Evolutionary conservation across 208 protist species (phyloP).

Genomic region (Naegleria gruberi): DNA sequence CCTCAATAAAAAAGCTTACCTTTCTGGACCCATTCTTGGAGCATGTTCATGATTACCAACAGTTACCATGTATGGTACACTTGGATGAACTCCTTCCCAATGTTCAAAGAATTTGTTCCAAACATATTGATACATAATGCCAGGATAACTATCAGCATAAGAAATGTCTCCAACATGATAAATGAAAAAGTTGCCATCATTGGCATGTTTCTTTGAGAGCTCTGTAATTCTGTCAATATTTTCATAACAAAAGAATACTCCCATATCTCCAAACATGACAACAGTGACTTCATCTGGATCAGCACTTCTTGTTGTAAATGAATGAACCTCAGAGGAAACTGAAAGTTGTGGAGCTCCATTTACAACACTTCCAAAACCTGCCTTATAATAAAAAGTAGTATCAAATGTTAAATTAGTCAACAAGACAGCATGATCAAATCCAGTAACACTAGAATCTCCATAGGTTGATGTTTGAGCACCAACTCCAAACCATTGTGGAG

Average conservation of each 20-base stretch:
- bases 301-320: background rate
- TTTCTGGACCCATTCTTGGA: background rate
- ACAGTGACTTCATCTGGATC: background rate
- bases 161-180: background rate
- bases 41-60: background rate
- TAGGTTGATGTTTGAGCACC: background rate
- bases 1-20: background rate
- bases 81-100: background rate
- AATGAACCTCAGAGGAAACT: background rate
- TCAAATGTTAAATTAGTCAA: background rate
- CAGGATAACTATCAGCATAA: background rate
- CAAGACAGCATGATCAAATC: background rate
- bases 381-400: background rate
- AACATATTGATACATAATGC: background rate
- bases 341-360: background rate
- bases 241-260: background rate
- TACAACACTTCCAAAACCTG: background rate
- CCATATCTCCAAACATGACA: background rate
- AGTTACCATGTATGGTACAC: background rate
- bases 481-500: background rate
- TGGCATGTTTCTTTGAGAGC: background rate
- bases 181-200: background rate
- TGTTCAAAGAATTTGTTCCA: background rate
- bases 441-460: background rate
- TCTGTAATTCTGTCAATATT: background rate